phyloP scores from a whole-genome alignment of 495 filamentous ascomycete species.

The Penicillium pancosmium region DNA sequence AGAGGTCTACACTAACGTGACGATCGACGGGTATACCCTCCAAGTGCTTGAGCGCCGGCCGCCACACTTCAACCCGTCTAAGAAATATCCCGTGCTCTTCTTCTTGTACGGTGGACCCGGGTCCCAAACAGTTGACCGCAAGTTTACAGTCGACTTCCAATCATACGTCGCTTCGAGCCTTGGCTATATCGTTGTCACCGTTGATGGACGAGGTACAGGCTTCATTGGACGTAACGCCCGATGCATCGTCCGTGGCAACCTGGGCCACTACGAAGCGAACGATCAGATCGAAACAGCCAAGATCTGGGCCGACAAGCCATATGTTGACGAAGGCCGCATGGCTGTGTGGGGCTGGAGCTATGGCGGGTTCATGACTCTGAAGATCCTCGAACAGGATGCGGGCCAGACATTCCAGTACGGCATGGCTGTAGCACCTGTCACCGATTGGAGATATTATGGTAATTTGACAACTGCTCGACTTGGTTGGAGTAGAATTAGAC shows the following conservation, averaged over 20 bases:
- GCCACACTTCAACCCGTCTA: conserved; percentile 82
- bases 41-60: conserved; percentile 90
- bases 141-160: conserved; percentile 86
- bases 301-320: conserved; percentile 78
- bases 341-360: conserved; percentile 99
- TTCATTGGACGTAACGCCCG: conserved; percentile 85
- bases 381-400: conserved; percentile 88
- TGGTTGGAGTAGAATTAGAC: not conserved
- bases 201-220: conserved; percentile 92
- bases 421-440: conserved; percentile 97
- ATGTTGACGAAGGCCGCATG: conserved; percentile 78
- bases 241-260: conserved; percentile 76
- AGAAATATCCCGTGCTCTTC: conserved; percentile 92
- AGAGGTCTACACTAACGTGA: conserved; percentile 81
- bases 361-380: conserved; percentile 96
- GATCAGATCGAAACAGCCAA: conserved; percentile 93
- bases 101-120: conserved; percentile 89
- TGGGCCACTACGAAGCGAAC: conserved; percentile 81
- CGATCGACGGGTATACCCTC: conserved; percentile 74
- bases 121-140: conserved; percentile 82
- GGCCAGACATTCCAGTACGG: conserved; percentile 92
- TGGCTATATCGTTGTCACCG: conserved; percentile 94
- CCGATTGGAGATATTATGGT: conserved; percentile 93
- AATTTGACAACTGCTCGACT: conserved; percentile 9
- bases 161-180: conserved; percentile 82